Evolutionary conservation across 139 green algal species (phyloP).

Genomic region (Micractinium sp.): DNA sequence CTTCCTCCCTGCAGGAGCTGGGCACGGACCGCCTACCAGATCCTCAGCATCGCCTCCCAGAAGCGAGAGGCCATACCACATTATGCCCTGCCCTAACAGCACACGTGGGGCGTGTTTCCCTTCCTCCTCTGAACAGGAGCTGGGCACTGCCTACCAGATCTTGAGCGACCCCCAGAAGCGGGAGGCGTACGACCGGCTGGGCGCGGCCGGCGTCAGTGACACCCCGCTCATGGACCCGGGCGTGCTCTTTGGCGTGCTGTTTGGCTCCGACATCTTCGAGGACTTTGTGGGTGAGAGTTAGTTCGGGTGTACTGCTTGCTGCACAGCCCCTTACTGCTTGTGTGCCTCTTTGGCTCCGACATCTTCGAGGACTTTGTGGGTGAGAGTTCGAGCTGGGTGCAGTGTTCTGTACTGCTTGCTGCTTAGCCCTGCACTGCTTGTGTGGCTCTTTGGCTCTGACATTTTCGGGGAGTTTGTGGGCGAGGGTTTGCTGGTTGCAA

Average conservation of each 20-base stretch:
- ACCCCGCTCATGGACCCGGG: constrained; percentile 51
- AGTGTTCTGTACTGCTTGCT: no score
- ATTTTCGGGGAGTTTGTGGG: no score
- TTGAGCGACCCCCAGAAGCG: constrained; percentile 57
- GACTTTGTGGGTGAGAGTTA: constrained; percentile 57
- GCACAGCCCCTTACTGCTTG: no score
- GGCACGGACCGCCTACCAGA: constrained; percentile 63
- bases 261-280: constrained; percentile 62
- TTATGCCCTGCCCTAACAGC: no score
- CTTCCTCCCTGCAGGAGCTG: constrained; percentile 47
- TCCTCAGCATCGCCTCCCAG: constrained; percentile 54
- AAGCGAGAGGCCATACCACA: constrained; percentile 32
- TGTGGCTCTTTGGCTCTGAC: no score
- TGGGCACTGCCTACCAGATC: constrained; percentile 65
- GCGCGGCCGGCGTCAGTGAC: constrained; percentile 33
- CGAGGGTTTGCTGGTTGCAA: no score
- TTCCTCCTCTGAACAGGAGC: constrained; percentile 39
- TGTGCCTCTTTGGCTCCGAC: no score
- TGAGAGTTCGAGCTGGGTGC: background rate
- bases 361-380: background rate
- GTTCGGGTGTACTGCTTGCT: no score
- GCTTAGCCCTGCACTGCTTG: no score
- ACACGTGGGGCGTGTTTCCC: background rate
- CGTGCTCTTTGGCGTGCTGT: constrained; percentile 57
- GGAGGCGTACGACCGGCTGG: constrained; percentile 51